Base-by-base conservation (phyloP, 257 asterid species). In the Rehmannia glutinosa region DNA sequence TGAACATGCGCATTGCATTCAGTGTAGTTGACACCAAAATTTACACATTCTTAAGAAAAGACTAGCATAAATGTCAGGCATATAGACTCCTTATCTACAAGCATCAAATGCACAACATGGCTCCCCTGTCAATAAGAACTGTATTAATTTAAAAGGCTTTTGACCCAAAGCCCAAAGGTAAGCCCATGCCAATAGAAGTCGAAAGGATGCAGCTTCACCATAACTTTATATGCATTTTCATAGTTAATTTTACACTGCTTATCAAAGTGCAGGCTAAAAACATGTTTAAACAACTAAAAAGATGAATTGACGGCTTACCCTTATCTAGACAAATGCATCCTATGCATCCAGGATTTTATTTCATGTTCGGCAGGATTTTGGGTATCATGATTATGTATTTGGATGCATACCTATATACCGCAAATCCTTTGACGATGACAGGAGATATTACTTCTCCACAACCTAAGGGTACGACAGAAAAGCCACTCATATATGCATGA, bases 401-500 rank as follows among this genome's bases (percentile, higher is more conserved):
- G 35, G 25, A 17, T 21, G 56, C 72, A 65, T 47, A 66, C 49
- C 47, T 23, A 38, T 57, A 23, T 2, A 15, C 39, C 5, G 28
- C n/a, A n/a, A 39, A 54, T 10, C 43, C 11, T 49, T 13, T 16
- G 13, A 53, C 43, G 62, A 35, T 23, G 51, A 68, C 35, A 61
- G 19, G 66, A 60, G 67, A 27, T 35, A 51, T 12, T 55, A 53
- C 51, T 49, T 63, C 35, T 41, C 30, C 3, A 64, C 46, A 64
- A 47, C 50, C 21, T 27, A 62, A 42, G 54, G 56, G 50, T 27
- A 72, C 28, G 33, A 62, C 36, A 28, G 24, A 27, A 27, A 57
- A 15, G 12, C 8, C 53, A 62, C 72, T 63, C 59, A 21, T 59
- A 24, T 59, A 69, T 45, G 58, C 64, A 51, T 51, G 33, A 51